Evolutionary conservation across 345 rosid genomes (phyloP), one percentile per base, ranked within the genome.

Genomic region (Citrus cavaleriei): DNA sequence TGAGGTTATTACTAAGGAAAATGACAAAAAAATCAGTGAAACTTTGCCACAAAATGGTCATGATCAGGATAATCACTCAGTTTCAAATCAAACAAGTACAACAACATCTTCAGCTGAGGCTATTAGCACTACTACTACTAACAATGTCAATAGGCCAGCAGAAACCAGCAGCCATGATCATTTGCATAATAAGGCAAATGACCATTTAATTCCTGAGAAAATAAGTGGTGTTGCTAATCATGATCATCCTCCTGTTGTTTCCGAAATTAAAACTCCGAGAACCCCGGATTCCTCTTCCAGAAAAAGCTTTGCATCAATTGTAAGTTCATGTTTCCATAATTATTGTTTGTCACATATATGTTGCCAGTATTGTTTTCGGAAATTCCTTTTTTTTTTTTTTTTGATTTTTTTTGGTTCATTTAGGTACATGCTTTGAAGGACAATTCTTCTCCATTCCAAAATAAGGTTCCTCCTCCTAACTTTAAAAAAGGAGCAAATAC

Each of bases 231-330:
- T 73, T 21, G 79, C 66, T 65, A 63, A 32, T 49, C 25, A 68
- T 13, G 27, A 37, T 61, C 65, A 25, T 68, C 25, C 21, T 49
- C 60, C 46, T 6, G 78, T 72, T 35, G 73, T 32, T 9, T 10
- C 75, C 1, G 65, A 13, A 14, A 58, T 8, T 1, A 30, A 14
- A 78, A 68, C 86, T 74, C 73, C 72, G 2, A 25, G 12, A 42
- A 13, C 10, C 49, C 84, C 67, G 76, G 86, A 83, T 27, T 85
- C 85, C 74, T 69, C 86, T 71, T 81, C 87, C 10, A 87, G 84
- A 79, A 88, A 81, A 82, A 84, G 93, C 2, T 91, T 75, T 84
- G 90, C 89, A 79, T 85, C 95, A 77, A 79, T 91, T 62, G 94
- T 89, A 79, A 86, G 94, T 81, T 64, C 27, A 6, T 71, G 38